Conservation (phyloP, 1,284 basidiomycete species). For the Ganoderma resinaceum region DNA sequence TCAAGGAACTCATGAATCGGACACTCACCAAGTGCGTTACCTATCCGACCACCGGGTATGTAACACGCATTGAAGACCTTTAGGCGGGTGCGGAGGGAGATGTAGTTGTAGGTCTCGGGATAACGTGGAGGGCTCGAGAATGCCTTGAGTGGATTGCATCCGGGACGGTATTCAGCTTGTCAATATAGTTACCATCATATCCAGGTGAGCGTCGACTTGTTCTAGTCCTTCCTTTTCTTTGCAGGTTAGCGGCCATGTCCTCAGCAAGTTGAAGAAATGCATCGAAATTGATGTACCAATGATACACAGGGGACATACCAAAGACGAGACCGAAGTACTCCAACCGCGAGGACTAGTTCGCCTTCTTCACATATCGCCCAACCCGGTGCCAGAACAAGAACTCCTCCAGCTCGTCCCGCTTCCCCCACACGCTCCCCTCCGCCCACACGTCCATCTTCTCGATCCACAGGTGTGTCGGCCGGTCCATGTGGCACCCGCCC, state of each 20-base stretch:
- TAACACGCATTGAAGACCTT: too few relatives aligned
- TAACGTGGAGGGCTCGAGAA: too few relatives aligned
- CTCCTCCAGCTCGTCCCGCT: constrained; percentile 52
- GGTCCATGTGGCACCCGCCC: constrained; percentile 37
- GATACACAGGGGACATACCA: background rate
- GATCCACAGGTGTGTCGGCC: constrained; percentile 62
- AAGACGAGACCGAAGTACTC: background rate
- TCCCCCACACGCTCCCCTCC: constrained; percentile 51
- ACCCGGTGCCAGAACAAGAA: constrained; percentile 62
- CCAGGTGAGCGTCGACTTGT: too few relatives aligned
- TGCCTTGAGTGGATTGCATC: too few relatives aligned
- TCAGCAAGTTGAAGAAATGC: too few relatives aligned
- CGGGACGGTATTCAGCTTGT: too few relatives aligned
- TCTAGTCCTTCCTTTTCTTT: background rate
- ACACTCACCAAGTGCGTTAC: background rate
- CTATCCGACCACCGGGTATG: background rate
- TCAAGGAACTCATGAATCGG: too few relatives aligned
- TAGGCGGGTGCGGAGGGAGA: too few relatives aligned
- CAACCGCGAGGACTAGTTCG: background rate
- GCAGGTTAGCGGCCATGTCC: background rate
- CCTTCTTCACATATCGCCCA: constrained; percentile 58
- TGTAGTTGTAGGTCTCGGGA: too few relatives aligned
- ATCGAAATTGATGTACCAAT: background rate
- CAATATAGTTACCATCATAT: too few relatives aligned
- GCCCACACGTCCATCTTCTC: constrained; percentile 51